Conservation (phyloP, 148 eudicot species). For the Diospyros kaki region DNA sequence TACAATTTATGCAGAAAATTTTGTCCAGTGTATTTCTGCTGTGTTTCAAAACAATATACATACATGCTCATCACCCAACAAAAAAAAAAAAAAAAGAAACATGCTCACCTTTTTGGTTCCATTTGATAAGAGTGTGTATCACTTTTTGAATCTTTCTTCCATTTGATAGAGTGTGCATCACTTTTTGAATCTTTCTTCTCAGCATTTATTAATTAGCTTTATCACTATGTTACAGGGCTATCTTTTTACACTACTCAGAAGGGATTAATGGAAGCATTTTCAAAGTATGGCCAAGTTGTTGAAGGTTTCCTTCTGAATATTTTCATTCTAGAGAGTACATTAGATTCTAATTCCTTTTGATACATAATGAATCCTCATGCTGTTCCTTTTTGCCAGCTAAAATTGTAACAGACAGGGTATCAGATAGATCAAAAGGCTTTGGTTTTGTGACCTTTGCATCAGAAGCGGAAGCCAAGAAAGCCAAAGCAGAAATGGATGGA, state of each 20-base stretch:
- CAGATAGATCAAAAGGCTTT: slow-evolving; percentile 77
- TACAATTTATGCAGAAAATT: too few species aligned
- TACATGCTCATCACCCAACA: too few species aligned
- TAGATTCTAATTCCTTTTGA: background rate
- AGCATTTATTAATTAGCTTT: background rate
- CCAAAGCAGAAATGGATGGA: slow-evolving; percentile 66
- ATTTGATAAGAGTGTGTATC: too few species aligned
- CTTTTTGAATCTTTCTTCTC: background rate
- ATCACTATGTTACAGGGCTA: slow-evolving; percentile 42
- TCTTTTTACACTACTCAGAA: slow-evolving; percentile 71
- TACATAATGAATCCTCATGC: slow-evolving; percentile 8
- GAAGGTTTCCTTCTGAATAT: slow-evolving; percentile 35
- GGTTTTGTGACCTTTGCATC: slow-evolving; percentile 88
- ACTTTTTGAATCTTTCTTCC: background rate
- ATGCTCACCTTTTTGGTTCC: too few species aligned
- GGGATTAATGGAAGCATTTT: slow-evolving; percentile 67
- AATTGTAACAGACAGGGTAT: slow-evolving; percentile 60
- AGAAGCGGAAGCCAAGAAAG: slow-evolving; percentile 71
- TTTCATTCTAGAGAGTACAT: background rate
- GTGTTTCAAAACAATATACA: too few species aligned
- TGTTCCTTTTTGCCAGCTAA: slow-evolving; percentile 45
- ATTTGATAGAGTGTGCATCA: too few species aligned
- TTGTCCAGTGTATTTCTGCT: too few species aligned
- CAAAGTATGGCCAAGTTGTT: slow-evolving; percentile 70
- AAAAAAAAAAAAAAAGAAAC: too few species aligned